Base-by-base conservation (phyloP, 1,284 basidiomycete genomes). In the Microbotryum silenes-acaulis region DNA sequence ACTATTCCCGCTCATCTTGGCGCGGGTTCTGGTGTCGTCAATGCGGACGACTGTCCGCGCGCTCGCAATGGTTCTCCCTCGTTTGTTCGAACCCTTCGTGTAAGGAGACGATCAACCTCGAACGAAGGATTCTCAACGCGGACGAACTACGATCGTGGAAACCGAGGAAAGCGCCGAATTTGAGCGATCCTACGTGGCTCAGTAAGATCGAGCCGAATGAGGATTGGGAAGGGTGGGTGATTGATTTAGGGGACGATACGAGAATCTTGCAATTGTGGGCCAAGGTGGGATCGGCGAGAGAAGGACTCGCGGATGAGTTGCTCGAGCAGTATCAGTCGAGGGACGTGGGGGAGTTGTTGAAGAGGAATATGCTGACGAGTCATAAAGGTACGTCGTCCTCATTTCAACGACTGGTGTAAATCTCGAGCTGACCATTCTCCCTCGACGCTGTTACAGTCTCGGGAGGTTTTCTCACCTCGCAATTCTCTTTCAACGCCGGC, bases 181-280 rank as follows among this genome's bases (percentile, higher is more conserved):
- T 18, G 49, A 44, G 18, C n/a, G 12, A 31, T 51, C 31, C n/a
- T 44, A 6, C 14, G 31, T 10, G 47, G 21, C 16, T 25, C 16
- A 7, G 52, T 47, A 23, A 45, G 45, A 47, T 33, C 21, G 20
- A 49, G 27, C 29, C 51, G 23, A 14, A 27, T 9, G 57, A 21
- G 6, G 59, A 51, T 2, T 63, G 31, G 25, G 16, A 25, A 8
- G 64, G 64, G 23, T 58, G 54, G n/a, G 42, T 54, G 6, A 53
- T 57, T 55, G 37, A 60, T 7, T 50, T 68, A 2, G 48, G 50
- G 7, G 45, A n/a, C 10, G 51, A 45, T 4, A 52, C 66, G 18
- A 46, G 20, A 14, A 59, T 66, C 1, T 60, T 66, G 51, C 67
- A 68, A 6, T 33, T 66, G 20, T 63, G 64, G 62, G 60, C 62